Conservation (phyloP, 441 rosid species). For the Pelargonium cotyledonis region DNA sequence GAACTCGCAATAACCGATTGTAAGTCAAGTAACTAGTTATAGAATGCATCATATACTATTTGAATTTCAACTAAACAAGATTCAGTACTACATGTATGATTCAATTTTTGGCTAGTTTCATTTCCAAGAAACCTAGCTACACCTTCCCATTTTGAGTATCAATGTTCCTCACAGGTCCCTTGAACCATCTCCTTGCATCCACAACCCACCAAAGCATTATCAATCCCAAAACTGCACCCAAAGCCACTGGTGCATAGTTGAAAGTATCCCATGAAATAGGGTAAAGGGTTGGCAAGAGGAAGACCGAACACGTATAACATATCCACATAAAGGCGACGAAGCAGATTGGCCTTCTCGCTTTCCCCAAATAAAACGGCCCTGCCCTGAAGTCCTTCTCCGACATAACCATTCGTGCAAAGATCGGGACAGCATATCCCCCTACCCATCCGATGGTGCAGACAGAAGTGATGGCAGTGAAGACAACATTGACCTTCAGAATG, state of each 20-base stretch:
- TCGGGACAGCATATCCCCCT: slow-evolving; percentile 52
- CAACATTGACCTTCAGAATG: slow-evolving; percentile 42
- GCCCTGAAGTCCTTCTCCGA: slow-evolving; percentile 41
- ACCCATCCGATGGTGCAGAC: slow-evolving; percentile 59
- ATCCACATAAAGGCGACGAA: slow-evolving; percentile 51
- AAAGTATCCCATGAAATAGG: slow-evolving; percentile 43
- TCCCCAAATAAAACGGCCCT: slow-evolving; percentile 54
- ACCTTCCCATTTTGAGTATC: not conserved
- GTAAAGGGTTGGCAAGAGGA: slow-evolving; percentile 46
- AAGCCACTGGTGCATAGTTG: slow-evolving; percentile 52
- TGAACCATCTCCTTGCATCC: slow-evolving; percentile 58
- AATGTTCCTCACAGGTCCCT: slow-evolving; percentile 55
- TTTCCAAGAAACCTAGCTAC: no score
- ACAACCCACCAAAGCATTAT: slow-evolving; percentile 54
- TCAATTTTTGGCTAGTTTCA: no score
- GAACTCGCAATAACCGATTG: no score
- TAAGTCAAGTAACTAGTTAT: no score
- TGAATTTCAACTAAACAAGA: no score
- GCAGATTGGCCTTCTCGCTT: slow-evolving; percentile 47
- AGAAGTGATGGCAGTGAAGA: slow-evolving; percentile 55
- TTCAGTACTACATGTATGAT: no score
- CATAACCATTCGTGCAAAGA: slow-evolving; percentile 50
- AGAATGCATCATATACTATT: no score
- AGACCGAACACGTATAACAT: slow-evolving; percentile 49
- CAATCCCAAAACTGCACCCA: slow-evolving; percentile 33